Base-by-base conservation (phyloP, 1,284 basidiomycete species). In the Fistulina hepatica region DNA sequence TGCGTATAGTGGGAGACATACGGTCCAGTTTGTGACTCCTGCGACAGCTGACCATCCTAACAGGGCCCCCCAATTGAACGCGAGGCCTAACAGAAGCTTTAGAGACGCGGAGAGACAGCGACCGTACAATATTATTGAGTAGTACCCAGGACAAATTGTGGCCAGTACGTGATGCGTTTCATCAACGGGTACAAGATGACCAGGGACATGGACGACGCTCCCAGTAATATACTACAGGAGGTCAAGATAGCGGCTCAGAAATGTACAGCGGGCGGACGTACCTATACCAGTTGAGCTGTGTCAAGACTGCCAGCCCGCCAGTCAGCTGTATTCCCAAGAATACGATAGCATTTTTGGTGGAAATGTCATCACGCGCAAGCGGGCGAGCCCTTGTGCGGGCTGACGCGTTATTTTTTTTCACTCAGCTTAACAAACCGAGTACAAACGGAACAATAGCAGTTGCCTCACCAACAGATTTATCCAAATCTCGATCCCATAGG, bases 91-190 rank as follows among this genome's bases (percentile, higher is more conserved):
- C 22, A 31, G 15, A 13, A 10, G 11, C 10, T n/a, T 41, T 33
- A 23, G 25, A 39, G 7, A 25, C 21, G 21, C 17, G 31, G 21
- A 39, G 36, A 46, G 30, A 27, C n/a, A n/a, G n/a, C n/a, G n/a
- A n/a, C n/a, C n/a, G n/a, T n/a, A n/a, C n/a, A 33, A 34, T 36
- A 37, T 27, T 15, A 34, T 10, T 20, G 21, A 19, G 15, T 31
- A 26, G 20, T 16, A 89, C 91, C 92, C 15, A 97, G 76, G 17
- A 93, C 81, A 28, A 89, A 76, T 56, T 99, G 95, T 2, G 95
- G 95, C 85, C 93, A 97, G 56, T 97, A 71, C 0, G 95, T 99
- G 38, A 97, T 65, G 6, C 95, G 77, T 61, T 99, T 99, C 95
- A 98, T 98, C 49, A 95, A 69, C 0, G 95, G 95, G 58, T 99